These are phyloP conservation scores for Hemileccinum hortonii DNA, from an alignment of 1,284 basidiomycete species.

Conservation along the genomic window DNA sequence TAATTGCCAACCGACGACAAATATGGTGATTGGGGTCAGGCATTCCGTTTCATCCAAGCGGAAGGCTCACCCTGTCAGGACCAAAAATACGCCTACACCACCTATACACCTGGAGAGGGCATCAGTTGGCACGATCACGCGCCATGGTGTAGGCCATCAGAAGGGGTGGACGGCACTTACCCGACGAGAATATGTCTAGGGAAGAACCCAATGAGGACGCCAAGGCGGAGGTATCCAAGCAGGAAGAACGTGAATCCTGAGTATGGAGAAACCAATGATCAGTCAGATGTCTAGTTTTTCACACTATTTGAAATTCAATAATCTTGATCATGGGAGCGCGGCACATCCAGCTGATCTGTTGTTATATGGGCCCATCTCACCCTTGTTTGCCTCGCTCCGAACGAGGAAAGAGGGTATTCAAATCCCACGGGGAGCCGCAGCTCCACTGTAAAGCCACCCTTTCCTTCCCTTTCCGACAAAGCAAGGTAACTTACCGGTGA, in stretches of 20 bases:
- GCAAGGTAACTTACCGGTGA: conserved; percentile 64
- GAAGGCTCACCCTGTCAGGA: conserved; percentile 73
- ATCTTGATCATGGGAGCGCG: background rate
- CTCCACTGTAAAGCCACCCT: background rate
- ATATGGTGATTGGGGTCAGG: conserved; percentile 4
- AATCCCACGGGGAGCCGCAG: background rate
- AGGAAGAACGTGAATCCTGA: conserved; percentile 80
- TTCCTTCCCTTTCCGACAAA: background rate
- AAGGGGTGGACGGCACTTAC: conserved; percentile 37
- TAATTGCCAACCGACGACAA: background rate
- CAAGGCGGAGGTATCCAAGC: conserved; percentile 83
- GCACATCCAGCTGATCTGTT: conserved; percentile 2
- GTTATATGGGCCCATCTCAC: no score
- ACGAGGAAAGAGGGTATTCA: background rate
- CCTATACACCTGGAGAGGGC: conserved; percentile 75
- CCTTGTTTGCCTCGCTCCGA: background rate
- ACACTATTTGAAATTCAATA: conserved; percentile 14
- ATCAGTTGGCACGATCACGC: background rate
- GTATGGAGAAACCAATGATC: conserved; percentile 4
- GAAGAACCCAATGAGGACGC: conserved; percentile 91
- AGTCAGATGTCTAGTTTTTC: conserved; percentile 9
- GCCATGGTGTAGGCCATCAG: background rate
- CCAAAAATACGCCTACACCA: conserved; percentile 91
- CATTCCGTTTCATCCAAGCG: background rate
- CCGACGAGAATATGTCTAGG: conserved; percentile 94